Evolutionary conservation across 1,284 basidiomycete genomes (phyloP).

Genomic region (Trametes versicolor): DNA sequence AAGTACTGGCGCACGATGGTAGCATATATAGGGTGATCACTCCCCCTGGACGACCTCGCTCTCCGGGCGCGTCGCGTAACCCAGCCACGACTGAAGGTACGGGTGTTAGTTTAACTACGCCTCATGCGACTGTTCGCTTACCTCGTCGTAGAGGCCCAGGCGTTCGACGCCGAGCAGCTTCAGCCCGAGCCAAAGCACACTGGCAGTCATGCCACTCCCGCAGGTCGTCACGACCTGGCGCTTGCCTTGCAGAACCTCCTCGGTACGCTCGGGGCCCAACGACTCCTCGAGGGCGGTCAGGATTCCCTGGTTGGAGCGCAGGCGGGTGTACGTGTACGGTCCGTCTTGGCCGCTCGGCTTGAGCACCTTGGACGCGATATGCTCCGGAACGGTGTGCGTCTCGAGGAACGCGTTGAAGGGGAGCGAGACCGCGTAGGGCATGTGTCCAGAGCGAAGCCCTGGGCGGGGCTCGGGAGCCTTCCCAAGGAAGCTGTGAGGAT

Average conservation of each 20-base stretch:
- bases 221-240: conserved; percentile 77
- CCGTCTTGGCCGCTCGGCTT: conserved; percentile 14
- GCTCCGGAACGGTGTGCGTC: conserved; percentile 47
- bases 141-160: conserved; percentile 87
- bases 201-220: conserved; percentile 98
- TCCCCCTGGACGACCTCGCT: conserved; percentile 36
- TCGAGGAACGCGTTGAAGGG: conserved; percentile 87
- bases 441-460: conserved; percentile 91
- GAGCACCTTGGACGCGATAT: conserved; percentile 19
- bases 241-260: conserved; percentile 66
- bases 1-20: background rate
- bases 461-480: conserved; percentile 90
- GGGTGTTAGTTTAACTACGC: no score
- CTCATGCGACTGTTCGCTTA: conserved; percentile 43
- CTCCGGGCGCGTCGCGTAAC: conserved; percentile 70
- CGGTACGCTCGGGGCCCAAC: conserved; percentile 65
- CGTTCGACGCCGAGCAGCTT: conserved; percentile 69
- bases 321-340: conserved; percentile 66
- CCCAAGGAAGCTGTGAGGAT: conserved; percentile 73
- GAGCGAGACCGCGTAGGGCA: conserved; percentile 87
- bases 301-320: conserved; percentile 67
- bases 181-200: conserved; percentile 89
- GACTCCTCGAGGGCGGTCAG: conserved; percentile 65
- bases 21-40: conserved; percentile 3
- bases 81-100: conserved; percentile 78